These are phyloP conservation scores for Nigrospora osmanthi DNA, from an alignment of 2,329 filamentous ascomycete species.

Conservation along the genomic window DNA sequence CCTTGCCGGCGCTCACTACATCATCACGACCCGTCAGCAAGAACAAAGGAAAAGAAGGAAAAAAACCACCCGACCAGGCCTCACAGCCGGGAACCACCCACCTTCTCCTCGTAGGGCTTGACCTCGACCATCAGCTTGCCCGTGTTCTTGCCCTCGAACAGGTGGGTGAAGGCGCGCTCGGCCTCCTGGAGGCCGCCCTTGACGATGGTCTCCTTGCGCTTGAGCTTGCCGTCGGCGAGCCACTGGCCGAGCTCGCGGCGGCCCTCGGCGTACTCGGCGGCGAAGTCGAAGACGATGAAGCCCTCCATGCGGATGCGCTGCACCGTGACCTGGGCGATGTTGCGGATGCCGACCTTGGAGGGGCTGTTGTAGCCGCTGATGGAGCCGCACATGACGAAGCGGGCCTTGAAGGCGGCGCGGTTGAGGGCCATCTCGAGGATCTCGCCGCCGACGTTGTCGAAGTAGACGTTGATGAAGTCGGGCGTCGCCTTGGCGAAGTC, in stretches of 20 bases:
- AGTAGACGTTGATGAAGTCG: conserved; percentile 65
- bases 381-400: conserved; percentile 28
- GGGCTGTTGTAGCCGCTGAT: conserved; percentile 39
- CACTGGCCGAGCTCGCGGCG: conserved; percentile 1
- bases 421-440: conserved; percentile 29
- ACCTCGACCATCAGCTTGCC: conserved; percentile 56
- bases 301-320: conserved; percentile 7
- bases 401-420: conserved; percentile 6
- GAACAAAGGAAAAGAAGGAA: not conserved
- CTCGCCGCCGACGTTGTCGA: conserved; percentile 45
- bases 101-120: conserved; percentile 25
- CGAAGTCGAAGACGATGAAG: conserved; percentile 4
- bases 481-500: conserved; percentile 66
- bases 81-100: conserved; percentile 16
- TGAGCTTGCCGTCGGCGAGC: conserved; percentile 7
- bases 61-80: not conserved
- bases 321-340: conserved; percentile 4
- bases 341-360: conserved; percentile 4
- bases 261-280: conserved; percentile 1
- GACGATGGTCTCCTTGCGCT: conserved; percentile 52
- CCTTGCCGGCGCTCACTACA: no score
- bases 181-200: conserved; percentile 59
- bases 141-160: conserved; percentile 64
- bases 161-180: conserved; percentile 52
- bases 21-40: not conserved